phyloP scores from a whole-genome alignment of 805 yeast genomes.

The Nakazawaea molendinolei region DNA sequence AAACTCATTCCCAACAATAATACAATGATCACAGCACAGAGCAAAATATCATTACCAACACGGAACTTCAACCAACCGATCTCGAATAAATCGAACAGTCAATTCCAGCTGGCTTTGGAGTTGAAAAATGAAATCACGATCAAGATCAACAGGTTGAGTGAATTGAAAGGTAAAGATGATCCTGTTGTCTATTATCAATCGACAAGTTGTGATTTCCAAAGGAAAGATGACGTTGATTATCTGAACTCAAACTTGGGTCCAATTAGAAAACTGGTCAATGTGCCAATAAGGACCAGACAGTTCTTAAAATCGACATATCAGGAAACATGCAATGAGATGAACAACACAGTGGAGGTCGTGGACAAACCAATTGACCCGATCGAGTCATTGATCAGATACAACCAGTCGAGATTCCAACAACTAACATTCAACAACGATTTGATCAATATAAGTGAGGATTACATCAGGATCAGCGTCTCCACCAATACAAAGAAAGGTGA shows the following conservation, averaged over 20 bases:
- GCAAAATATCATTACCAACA: neutral
- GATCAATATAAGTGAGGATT: too few relatives aligned
- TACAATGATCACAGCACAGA: neutral
- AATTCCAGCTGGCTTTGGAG: slow-evolving; percentile 3
- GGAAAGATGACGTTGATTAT: neutral
- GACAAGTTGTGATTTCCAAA: neutral
- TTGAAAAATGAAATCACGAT: slow-evolving; percentile 8
- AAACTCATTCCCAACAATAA: neutral
- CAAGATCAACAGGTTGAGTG: slow-evolving; percentile 7
- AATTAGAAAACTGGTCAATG: neutral
- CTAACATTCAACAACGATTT: too few relatives aligned
- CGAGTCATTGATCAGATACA: neutral
- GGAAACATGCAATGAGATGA: slow-evolving; percentile 2
- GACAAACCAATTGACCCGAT: neutral
- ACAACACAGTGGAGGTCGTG: neutral
- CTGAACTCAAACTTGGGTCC: slow-evolving; percentile 1
- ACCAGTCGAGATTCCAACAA: neutral
- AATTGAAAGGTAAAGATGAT: slow-evolving; percentile 2
- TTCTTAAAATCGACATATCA: slow-evolving; percentile 1
- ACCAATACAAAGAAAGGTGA: too few relatives aligned
- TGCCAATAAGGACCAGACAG: slow-evolving; percentile 7
- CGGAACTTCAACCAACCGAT: slow-evolving; percentile 2
- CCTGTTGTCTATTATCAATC: neutral
- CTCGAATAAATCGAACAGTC: slow-evolving; percentile 6
- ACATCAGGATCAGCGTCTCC: too few relatives aligned